These are phyloP conservation scores for Ocimum tenuiflorum DNA, from an alignment of 257 asterid species.

Conservation along the genomic window DNA sequence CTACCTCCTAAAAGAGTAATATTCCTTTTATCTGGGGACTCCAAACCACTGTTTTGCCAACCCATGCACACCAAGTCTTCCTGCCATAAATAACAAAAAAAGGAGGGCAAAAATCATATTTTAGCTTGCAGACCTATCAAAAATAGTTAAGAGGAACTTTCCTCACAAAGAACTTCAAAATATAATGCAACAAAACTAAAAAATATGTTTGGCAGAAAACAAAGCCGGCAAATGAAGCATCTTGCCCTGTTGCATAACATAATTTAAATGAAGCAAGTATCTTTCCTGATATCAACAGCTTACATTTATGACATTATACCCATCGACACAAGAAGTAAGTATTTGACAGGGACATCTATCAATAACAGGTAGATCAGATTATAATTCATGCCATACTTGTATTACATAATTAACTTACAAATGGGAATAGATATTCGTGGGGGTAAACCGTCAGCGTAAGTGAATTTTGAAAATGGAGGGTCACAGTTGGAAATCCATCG, in stretches of 20 bases:
- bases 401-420: conserved; percentile 51
- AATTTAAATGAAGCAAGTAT: too few species aligned
- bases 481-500: conserved; percentile 82
- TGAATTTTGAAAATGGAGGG: conserved; percentile 76
- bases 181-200: neutral
- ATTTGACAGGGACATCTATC: neutral
- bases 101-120: neutral
- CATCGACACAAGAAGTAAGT: neutral
- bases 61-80: conserved; percentile 88
- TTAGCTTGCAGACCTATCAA: conserved; percentile 9
- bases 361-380: conserved; percentile 8
- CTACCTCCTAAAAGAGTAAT: conserved; percentile 88
- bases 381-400: conserved; percentile 3
- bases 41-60: conserved; percentile 84
- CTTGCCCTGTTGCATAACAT: too few species aligned
- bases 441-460: conserved; percentile 83
- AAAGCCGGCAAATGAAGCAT: too few species aligned
- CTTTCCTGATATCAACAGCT: conserved; percentile 3
- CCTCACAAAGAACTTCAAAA: neutral
- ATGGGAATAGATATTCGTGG: conserved; percentile 83
- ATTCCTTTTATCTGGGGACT: conserved; percentile 65
- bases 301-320: neutral
- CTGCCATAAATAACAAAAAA: conserved; percentile 32
- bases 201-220: conserved; percentile 1
- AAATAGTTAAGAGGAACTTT: conserved; percentile 10